These are phyloP conservation scores for Alternaria ventricosa DNA, from an alignment of 2,329 filamentous ascomycete species.

Conservation along the genomic window DNA sequence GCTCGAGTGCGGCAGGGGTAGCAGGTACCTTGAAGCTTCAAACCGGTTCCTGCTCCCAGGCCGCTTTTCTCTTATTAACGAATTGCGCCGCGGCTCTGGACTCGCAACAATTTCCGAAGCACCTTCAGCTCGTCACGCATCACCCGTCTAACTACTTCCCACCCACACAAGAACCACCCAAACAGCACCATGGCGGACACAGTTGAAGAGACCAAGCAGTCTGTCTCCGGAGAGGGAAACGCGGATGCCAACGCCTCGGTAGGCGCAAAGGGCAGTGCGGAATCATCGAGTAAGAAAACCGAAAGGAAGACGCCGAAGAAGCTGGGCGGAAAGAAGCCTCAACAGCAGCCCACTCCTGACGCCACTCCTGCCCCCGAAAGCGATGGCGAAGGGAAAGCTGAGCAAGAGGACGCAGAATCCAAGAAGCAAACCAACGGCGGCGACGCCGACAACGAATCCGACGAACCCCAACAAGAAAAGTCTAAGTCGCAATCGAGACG, in stretches of 20 bases:
- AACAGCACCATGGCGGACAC: slow-evolving; percentile 47
- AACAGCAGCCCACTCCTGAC: slow-evolving; percentile 55
- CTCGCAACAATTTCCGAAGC: slow-evolving; percentile 22
- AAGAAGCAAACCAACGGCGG: slow-evolving; percentile 43
- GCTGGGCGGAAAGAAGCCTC: slow-evolving; percentile 54
- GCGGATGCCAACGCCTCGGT: slow-evolving; percentile 46
- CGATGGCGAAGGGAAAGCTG: slow-evolving; percentile 52
- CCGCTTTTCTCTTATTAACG: slow-evolving; percentile 42
- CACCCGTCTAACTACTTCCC: slow-evolving; percentile 11
- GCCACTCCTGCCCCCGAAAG: slow-evolving; percentile 56
- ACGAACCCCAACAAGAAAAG: slow-evolving; percentile 56
- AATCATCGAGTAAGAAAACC: slow-evolving; percentile 53
- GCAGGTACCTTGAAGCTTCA: slow-evolving; percentile 38
- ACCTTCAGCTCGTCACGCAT: slow-evolving; percentile 22
- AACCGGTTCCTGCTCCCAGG: slow-evolving; percentile 45
- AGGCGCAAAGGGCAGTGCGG: slow-evolving; percentile 45
- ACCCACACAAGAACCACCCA: slow-evolving; percentile 12
- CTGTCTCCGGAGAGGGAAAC: slow-evolving; percentile 46
- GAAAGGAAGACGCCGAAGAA: slow-evolving; percentile 59
- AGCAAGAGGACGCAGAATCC: slow-evolving; percentile 49
- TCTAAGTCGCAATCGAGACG: slow-evolving; percentile 55
- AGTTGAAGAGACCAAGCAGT: slow-evolving; percentile 47
- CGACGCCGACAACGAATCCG: slow-evolving; percentile 48
- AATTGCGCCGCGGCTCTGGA: slow-evolving; percentile 33
- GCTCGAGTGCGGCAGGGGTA: slow-evolving; percentile 43